A percentile compares a stretch with the other conserved stretches of the same genome.
Conservation (phyloP, 2,329 filamentous ascomycete species). For the Clarireedia sp. region DNA sequence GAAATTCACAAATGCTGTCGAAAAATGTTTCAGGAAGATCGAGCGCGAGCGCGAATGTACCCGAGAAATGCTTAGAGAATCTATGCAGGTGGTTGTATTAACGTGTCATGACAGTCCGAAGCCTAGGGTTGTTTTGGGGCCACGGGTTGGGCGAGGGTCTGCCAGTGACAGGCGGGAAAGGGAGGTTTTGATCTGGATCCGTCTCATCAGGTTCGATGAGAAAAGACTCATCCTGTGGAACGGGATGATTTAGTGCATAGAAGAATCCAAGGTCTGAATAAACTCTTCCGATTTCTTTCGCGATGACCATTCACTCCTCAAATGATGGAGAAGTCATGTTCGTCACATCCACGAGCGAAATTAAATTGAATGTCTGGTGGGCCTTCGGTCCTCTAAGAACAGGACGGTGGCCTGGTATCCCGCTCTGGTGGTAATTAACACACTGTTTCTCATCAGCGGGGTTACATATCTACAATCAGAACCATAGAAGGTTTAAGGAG, state of each 20-base stretch:
- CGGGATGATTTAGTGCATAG: background rate
- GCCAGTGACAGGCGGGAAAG: background rate
- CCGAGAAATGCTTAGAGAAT: background rate
- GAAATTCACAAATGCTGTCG: background rate
- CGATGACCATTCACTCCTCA: background rate
- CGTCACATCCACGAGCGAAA: background rate
- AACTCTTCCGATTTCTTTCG: background rate
- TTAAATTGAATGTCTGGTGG: background rate
- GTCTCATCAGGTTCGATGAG: background rate
- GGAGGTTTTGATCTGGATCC: background rate
- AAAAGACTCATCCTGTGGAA: background rate
- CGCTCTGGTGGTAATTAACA: background rate
- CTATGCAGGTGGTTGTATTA: background rate
- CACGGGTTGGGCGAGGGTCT: background rate
- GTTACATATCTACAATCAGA: background rate
- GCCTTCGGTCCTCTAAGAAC: background rate
- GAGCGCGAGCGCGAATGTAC: background rate
- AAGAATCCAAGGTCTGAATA: background rate
- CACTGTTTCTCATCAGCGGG: conserved; percentile 7
- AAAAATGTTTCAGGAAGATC: background rate
- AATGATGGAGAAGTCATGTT: background rate
- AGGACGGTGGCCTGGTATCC: background rate
- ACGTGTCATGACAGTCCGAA: background rate
- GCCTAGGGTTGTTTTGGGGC: background rate
- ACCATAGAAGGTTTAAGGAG: too few species aligned